Base-by-base conservation (phyloP, 805 yeast species). In the Myxozyma lipomycoides region DNA sequence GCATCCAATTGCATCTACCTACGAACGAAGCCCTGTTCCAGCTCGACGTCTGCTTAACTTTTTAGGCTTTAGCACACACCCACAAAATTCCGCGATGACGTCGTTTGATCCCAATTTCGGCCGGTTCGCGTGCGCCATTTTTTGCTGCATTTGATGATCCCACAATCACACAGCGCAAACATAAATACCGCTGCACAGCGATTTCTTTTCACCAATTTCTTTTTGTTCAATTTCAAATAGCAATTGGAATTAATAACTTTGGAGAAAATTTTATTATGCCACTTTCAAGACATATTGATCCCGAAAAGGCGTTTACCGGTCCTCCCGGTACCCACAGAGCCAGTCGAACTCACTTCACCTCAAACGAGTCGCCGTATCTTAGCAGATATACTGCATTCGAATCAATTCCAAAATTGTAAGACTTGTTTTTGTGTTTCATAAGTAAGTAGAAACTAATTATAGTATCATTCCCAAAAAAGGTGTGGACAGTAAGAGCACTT, bases 401-500 rank as follows among this genome's bases (percentile, higher is more conserved):
- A 48, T 51, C 43, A 25, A 50, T 50, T 30, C 57, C 61, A 4
- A 48, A 48, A 40, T 34, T 38, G 53, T 40, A 40, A 37, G n/a
- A n/a, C n/a, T n/a, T n/a, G n/a, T n/a, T n/a, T n/a, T 28, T 32
- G 43, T 23, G 18, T 9, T 19, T 28, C 21, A 15, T n/a, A 19
- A 6, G 19, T 38, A 21, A n/a, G n/a, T 19, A n/a, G 18, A 21
- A n/a, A 9, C 38, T 42, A 24, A 18, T n/a, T 15, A 6, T 25
- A 55, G 58, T 22, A 10, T 22, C 7, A n/a, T 60, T 19, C 62
- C 63, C 23, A 35, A 37, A 24, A 47, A 40, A 21, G 57, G 57
- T 3, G 39, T 52, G 17, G 54, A 52, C 2, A 12, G 52, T 4
- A 48, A 46, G 32, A 45, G 73, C 46, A 83, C 87, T 7, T 83